Evolutionary conservation across 2,329 filamentous ascomycete genomes (phyloP).

Genomic region (Ceratocystis variospora): DNA sequence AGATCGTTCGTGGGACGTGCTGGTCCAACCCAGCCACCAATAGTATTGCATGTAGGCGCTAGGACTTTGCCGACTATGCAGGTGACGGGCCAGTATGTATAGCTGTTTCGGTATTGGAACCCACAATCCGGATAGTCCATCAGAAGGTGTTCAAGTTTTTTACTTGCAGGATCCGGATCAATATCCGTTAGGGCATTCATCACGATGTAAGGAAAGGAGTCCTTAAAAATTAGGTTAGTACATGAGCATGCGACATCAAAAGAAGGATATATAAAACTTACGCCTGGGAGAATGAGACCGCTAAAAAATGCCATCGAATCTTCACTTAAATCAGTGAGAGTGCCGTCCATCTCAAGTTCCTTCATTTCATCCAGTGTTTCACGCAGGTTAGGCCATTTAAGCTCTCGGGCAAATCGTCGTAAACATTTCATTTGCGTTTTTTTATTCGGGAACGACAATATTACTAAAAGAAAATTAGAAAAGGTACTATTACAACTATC

Average conservation of each 20-base stretch:
- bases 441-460: conserved; percentile 50
- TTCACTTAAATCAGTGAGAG: conserved; percentile 47
- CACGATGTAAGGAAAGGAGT: conserved; percentile 56
- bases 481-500: too few species aligned
- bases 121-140: conserved; percentile 56
- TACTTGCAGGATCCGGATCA: conserved; percentile 52
- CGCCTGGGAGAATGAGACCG: conserved; percentile 56
- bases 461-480: conserved; percentile 29
- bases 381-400: conserved; percentile 64
- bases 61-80: conserved; percentile 65
- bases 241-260: background rate
- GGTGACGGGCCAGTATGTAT: conserved; percentile 62
- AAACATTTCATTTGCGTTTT: conserved; percentile 55
- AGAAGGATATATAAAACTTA: conserved; percentile 28
- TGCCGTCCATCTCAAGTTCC: conserved; percentile 43
- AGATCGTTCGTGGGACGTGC: conserved; percentile 55
- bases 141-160: conserved; percentile 51
- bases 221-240: conserved; percentile 25
- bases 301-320: conserved; percentile 68
- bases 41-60: conserved; percentile 54
- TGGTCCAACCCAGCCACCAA: conserved; percentile 63
- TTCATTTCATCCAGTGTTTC: conserved; percentile 50
- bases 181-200: conserved; percentile 69
- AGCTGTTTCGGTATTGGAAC: conserved; percentile 60
- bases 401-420: conserved; percentile 51